Conservation (phyloP, 306 rosid genomes). For the Cicer judaicum region DNA sequence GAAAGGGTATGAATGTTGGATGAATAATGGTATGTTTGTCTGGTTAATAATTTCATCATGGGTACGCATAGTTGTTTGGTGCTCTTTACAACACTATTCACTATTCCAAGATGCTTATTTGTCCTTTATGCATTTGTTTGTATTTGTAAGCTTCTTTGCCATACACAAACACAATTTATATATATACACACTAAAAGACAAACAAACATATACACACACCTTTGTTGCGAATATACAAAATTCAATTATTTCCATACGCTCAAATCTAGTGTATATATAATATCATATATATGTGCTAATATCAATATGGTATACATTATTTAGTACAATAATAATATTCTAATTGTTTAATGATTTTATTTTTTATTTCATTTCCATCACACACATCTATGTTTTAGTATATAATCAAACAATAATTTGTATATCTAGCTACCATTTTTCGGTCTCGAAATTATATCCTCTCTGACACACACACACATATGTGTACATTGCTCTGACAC, state of each 20-base stretch:
- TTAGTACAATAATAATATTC: too few species aligned
- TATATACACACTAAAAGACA: conserved; percentile 19
- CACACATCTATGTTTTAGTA: too few species aligned
- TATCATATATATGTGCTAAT: not conserved
- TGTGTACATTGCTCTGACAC: too few species aligned
- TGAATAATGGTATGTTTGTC: conserved; percentile 69
- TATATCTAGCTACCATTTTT: too few species aligned
- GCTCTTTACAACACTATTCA: conserved; percentile 47
- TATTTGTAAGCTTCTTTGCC: conserved; percentile 41
- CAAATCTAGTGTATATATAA: not conserved
- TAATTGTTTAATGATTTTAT: too few species aligned
- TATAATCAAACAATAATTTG: too few species aligned
- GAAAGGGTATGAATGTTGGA: conserved; percentile 70
- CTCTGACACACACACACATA: too few species aligned
- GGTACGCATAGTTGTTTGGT: conserved; percentile 56
- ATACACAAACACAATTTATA: conserved; percentile 27
- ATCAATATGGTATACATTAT: not conserved
- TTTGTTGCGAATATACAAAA: not conserved
- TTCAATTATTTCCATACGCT: conserved; percentile 13
- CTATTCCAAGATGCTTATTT: conserved; percentile 55
- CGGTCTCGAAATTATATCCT: too few species aligned
- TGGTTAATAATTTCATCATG: conserved; percentile 67
- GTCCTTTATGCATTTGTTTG: conserved; percentile 64
- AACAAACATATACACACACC: conserved; percentile 17
- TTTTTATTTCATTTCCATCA: too few species aligned